These are phyloP conservation scores for Candida gorgasii DNA, from an alignment of 805 yeast genomes.

Conservation along the genomic window DNA sequence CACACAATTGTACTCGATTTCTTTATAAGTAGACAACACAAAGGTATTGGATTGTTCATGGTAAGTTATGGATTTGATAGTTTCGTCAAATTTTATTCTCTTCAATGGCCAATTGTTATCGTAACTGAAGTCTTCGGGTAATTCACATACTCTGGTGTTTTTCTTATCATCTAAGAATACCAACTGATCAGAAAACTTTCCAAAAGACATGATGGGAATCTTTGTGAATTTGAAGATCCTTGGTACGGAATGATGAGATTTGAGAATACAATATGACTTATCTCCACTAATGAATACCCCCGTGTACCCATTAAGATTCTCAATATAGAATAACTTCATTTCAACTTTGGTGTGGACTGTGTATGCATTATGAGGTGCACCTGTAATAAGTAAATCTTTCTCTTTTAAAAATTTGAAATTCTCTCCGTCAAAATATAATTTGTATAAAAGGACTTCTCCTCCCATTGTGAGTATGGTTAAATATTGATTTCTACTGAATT, in stretches of 20 bases:
- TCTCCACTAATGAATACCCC: constrained; percentile 73
- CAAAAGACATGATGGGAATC: constrained; percentile 65
- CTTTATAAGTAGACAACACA: constrained; percentile 59
- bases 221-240: constrained; percentile 66
- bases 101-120: constrained; percentile 62
- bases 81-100: constrained; percentile 54
- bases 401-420: constrained; percentile 44
- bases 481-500: constrained; percentile 54
- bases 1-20: constrained; percentile 59
- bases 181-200: constrained; percentile 58
- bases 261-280: constrained; percentile 67
- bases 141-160: constrained; percentile 62
- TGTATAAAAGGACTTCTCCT: constrained; percentile 74
- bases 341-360: constrained; percentile 68
- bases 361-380: constrained; percentile 80
- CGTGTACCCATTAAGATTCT: constrained; percentile 57
- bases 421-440: constrained; percentile 50
- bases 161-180: constrained; percentile 71
- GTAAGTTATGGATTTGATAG: constrained; percentile 65
- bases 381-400: constrained; percentile 54
- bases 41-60: constrained; percentile 67
- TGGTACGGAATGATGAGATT: constrained; percentile 62
- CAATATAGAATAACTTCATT: constrained; percentile 61
- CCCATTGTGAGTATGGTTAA: constrained; percentile 74
- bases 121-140: constrained; percentile 51